phyloP scores from a whole-genome alignment of 1,284 basidiomycete genomes.

The Pseudozyma hubeiensis region DNA sequence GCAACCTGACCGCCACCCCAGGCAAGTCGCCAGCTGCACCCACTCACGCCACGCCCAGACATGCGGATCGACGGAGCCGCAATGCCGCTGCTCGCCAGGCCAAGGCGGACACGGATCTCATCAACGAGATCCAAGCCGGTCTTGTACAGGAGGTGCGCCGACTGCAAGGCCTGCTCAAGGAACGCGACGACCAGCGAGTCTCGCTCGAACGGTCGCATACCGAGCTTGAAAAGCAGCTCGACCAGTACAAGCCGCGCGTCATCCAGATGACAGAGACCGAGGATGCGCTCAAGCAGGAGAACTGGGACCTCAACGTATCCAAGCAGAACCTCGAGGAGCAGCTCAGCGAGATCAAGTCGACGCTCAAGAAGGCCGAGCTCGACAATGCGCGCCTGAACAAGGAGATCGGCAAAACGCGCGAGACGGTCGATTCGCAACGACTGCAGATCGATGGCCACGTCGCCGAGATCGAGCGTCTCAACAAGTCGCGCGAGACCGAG shows the following conservation, averaged over 20 bases:
- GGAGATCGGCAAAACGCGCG: slow-evolving; percentile 79
- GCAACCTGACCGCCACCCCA: slow-evolving; percentile 41
- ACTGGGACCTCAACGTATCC: slow-evolving; percentile 96
- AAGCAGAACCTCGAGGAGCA: slow-evolving; percentile 86
- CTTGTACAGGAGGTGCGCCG: slow-evolving; percentile 59
- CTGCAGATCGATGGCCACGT: slow-evolving; percentile 83
- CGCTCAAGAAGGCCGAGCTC: slow-evolving; percentile 78
- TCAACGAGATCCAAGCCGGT: slow-evolving; percentile 62
- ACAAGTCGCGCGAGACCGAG: slow-evolving; percentile 89
- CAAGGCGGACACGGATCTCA: slow-evolving; percentile 55
- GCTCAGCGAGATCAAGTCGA: slow-evolving; percentile 77
- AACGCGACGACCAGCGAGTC: slow-evolving; percentile 56
- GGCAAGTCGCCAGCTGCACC: slow-evolving; percentile 39
- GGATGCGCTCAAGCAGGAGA: slow-evolving; percentile 91
- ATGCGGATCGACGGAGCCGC: slow-evolving; percentile 53
- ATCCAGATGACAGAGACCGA: slow-evolving; percentile 58
- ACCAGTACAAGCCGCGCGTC: slow-evolving; percentile 58
- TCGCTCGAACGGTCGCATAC: slow-evolving; percentile 43
- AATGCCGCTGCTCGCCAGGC: slow-evolving; percentile 57
- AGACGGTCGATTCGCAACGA: slow-evolving; percentile 85
- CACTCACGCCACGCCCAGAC: slow-evolving; percentile 41
- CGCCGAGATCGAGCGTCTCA: slow-evolving; percentile 78
- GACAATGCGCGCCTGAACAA: slow-evolving; percentile 86
- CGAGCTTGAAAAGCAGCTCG: slow-evolving; percentile 59
- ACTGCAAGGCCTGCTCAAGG: slow-evolving; percentile 56